Conservation (phyloP, 73 alveolate species). For the Paramecium primaurelia region DNA sequence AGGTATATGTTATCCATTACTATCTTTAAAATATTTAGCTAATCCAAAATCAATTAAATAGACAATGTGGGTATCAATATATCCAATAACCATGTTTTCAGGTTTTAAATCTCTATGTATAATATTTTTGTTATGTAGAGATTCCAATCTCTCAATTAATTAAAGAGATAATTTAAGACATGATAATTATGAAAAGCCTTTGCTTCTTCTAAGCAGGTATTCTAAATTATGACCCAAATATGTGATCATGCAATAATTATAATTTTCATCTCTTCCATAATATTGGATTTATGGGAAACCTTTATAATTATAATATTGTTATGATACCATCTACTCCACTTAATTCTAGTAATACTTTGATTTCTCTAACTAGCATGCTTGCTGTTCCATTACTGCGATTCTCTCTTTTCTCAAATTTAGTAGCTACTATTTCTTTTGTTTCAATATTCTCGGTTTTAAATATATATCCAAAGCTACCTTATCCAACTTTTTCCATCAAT, state of each 20-base stretch:
- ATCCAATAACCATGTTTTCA: constrained; percentile 55
- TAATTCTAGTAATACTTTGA: constrained; percentile 54
- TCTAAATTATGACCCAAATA: constrained; percentile 92
- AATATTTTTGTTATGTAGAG: constrained; percentile 20
- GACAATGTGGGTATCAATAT: constrained; percentile 44
- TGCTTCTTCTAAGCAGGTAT: constrained; percentile 71
- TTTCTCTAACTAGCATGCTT: constrained; percentile 58
- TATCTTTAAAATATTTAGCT: constrained; percentile 82
- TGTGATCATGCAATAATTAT: constrained; percentile 79
- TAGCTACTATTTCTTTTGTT: constrained; percentile 54
- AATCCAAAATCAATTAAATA: constrained; percentile 91
- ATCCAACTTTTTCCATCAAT: constrained; percentile 50
- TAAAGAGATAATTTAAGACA: constrained; percentile 23
- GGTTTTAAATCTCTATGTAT: constrained; percentile 62
- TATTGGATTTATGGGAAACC: constrained; percentile 60
- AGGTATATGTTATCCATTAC: constrained; percentile 72
- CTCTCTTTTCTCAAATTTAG: constrained; percentile 51
- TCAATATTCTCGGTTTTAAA: constrained; percentile 52
- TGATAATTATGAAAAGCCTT: constrained; percentile 21
- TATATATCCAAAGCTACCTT: constrained; percentile 57
- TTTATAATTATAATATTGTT: not conserved
- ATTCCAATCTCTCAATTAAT: constrained; percentile 43
- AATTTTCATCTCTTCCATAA: constrained; percentile 73
- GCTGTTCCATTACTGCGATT: not conserved
- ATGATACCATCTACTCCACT: not conserved